phyloP scores from a whole-genome alignment of 495 filamentous ascomycete genomes.

The Beverwykella pulmonaria region DNA sequence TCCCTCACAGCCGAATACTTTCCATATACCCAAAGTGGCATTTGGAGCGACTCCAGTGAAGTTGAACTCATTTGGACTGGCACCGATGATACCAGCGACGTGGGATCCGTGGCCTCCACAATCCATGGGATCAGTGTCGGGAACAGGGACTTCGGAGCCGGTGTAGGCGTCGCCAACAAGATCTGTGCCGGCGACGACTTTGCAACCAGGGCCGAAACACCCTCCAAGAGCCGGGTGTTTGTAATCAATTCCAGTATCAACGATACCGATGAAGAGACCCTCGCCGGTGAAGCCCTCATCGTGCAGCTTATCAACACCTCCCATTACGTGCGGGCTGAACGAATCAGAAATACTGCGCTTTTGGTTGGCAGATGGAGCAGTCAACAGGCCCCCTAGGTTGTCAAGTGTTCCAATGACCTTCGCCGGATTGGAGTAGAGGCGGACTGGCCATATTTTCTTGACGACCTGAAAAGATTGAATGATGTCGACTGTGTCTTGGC shows the following conservation, averaged over 20 bases:
- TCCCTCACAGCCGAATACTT: slow-evolving; percentile 1
- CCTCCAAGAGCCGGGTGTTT: slow-evolving; percentile 16
- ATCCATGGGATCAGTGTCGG: not conserved
- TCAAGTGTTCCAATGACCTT: slow-evolving; percentile 2
- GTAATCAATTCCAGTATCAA: slow-evolving; percentile 16
- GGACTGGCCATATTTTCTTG: slow-evolving; percentile 12
- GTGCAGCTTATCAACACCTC: slow-evolving; percentile 7
- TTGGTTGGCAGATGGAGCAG: not conserved
- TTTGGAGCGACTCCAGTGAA: slow-evolving; percentile 13
- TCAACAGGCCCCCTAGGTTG: not conserved
- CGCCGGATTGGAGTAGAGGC: not conserved
- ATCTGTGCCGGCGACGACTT: not conserved
- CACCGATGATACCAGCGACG: slow-evolving; percentile 16
- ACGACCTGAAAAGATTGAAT: not conserved
- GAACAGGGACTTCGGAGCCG: not conserved
- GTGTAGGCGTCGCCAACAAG: slow-evolving; percentile 4
- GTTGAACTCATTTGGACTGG: slow-evolving; percentile 3
- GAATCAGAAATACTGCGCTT: not conserved
- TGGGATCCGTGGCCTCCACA: slow-evolving; percentile 6
- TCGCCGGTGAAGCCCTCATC: slow-evolving; percentile 8
- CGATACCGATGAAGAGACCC: slow-evolving; percentile 3
- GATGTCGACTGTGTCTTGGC: not conserved
- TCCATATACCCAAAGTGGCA: slow-evolving; percentile 3
- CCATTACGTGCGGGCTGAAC: slow-evolving; percentile 5
- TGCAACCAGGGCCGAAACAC: slow-evolving; percentile 15